Base-by-base conservation (phyloP, 208 protist genomes). In the Trypanosoma theileri region DNA sequence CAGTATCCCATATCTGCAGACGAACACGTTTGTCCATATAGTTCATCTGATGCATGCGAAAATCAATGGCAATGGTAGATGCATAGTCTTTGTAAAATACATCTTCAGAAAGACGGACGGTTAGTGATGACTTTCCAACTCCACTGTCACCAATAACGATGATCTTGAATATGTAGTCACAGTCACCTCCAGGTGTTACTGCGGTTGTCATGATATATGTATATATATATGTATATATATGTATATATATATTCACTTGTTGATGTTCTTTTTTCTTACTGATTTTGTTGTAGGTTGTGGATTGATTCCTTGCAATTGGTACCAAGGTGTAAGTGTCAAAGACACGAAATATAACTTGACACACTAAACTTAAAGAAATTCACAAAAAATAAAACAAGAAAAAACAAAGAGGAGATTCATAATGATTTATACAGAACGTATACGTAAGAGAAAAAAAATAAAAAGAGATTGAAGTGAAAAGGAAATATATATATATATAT, bases 141-240 rank as follows among this genome's bases (percentile, higher is more conserved):
- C 93, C 93, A 56, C 84, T 94, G 73, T 97, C 93, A 26, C 93
- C 93, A 77, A 97, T 94, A 54, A 97, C 87, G 56, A 97, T 94
- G 63, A 97, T 91, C 71, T 97, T 97, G 72, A 97, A 97, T 52
- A 99, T 99, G 80, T 99, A 96, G 71, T 96, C 91, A 75, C 88
- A 96, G 60, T 96, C 91, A 22, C 91, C 91, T 57, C 88, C 88
- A 40, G 88, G 88, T 12, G 82, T 63, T 14, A 65, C 40, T 10
- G 67, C 35, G 16, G 59, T 48, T 16, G 71, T 51, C 76, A 85
- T 80, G 12, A 11, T 60, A 21, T 48, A 55, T 70, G 19, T 52
- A 54, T 24, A 4, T 65, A n/a, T n/a, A n/a, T n/a, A n/a, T 59
- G 24, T 35, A 21, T 73, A 42, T 54, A 60, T 21, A 6, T 59